Evolutionary conservation across 371 early-diverging fungal species (phyloP).

Genomic region (Mortierella sp.): DNA sequence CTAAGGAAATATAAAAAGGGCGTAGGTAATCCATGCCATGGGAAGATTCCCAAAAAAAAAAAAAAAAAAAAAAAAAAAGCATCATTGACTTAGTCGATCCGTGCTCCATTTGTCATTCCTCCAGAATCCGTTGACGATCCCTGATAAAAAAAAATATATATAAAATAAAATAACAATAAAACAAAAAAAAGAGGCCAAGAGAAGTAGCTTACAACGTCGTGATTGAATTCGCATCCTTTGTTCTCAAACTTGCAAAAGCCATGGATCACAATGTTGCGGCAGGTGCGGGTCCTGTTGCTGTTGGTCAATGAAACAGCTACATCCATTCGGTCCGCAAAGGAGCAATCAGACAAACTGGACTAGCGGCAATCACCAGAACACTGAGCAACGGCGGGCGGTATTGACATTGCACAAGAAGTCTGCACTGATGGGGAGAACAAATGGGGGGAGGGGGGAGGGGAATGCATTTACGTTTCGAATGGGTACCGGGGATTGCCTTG

Average conservation of each 20-base stretch:
- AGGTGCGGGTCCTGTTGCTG: constrained; percentile 65
- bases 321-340: not conserved
- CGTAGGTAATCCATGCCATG: too few relatives aligned
- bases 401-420: constrained; percentile 1
- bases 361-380: not conserved
- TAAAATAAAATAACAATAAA: too few relatives aligned
- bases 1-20: constrained; percentile 13
- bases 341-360: constrained; percentile 2
- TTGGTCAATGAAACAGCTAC: constrained; percentile 50
- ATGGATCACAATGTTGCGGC: constrained; percentile 86
- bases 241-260: constrained; percentile 88
- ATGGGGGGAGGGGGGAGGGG: not conserved
- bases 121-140: too few relatives aligned
- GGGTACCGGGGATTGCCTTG: constrained; percentile 10
- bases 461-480: constrained; percentile 55
- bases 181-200: too few relatives aligned
- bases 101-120: too few relatives aligned
- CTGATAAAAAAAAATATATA: too few relatives aligned
- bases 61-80: too few relatives aligned
- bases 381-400: not conserved
- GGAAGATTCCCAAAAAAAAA: too few relatives aligned
- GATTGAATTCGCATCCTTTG: constrained; percentile 89
- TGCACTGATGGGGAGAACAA: not conserved
- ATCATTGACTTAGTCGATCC: too few relatives aligned
- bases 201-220: constrained; percentile 66